Evolutionary conservation across 2,329 filamentous ascomycete genomes (phyloP), one percentile per base, ranked within the genome.

Genomic region (Corynespora cassiicola): DNA sequence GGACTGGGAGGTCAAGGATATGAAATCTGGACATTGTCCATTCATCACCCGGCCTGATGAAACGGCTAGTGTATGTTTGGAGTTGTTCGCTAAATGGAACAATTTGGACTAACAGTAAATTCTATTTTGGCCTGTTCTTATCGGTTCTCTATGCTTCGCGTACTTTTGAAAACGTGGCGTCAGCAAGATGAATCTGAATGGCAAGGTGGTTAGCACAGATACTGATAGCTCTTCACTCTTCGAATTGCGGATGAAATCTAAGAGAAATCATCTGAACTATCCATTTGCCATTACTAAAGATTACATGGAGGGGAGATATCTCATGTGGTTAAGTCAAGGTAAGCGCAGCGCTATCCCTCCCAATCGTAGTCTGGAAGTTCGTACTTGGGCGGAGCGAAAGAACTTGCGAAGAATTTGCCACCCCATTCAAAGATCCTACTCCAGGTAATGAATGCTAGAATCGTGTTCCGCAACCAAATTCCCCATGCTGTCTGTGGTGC

Each of bases 381-480:
- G 39, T 66, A 66, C 27, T 63, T 66, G 24, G 71, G 46, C 24
- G 25, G 39, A 15, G 47, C 63, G 51, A 72, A 65, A 15, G 63
- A 45, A 39, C 55, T 43, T 5, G 50, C 61, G 20, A 69, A 57
- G 38, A 59, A 56, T 34, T 45, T 69, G 33, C 64, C 42, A 1
- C 48, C 48, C 26, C 65, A 63, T 11, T 54, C 58, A 28, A 60
- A 48, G 16, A 73, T 42, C 2, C 62, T 53, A 2, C 50, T 65
- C 69, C 70, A 72, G 19, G 60, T 54, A 10, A 76, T 41, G 5
- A 76, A 55, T 4, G 60, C 56, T 34, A 78, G 70, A 1, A 74
- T 41, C 1, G 40, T 41, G 31, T 78, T 76, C 17, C 75, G 60
- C 16, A 77, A 2, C 70, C 72, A 45, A n/a, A 55, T 43, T 4